Evolutionary conservation across 345 rosid genomes (phyloP), one percentile per base, ranked within the genome.

Genomic region (Salix viminalis): DNA sequence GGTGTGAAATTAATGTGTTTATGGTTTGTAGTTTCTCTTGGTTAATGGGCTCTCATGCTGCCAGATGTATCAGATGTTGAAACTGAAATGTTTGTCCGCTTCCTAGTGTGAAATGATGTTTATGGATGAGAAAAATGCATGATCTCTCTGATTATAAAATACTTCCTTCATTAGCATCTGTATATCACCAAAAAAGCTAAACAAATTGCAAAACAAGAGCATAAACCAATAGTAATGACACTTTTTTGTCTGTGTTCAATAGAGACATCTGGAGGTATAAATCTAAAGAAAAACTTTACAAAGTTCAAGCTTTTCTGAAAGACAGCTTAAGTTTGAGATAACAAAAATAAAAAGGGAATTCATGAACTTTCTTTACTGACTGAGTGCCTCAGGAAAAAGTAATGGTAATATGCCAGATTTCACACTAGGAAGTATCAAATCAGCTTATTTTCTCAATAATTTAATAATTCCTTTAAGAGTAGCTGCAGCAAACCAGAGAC

Each of bases 1-100:
- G 36, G 66, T 54, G 80, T 76, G 80, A 73, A 69, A 37, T 30
- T 32, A 23, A 30, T 60, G 71, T 70, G 32, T 10, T 61, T 16
- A 64, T 61, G 67, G 42, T 61, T 56, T 75, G 70, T 16, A 10
- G 34, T 68, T 73, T 60, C 41, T 56, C 39, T 69, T 69, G 65
- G 44, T 61, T 74, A 34, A 46, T 69, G 65, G 42, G 14, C 24
- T 54, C 68, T 78, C 58, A 65, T 61, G 69, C 41, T 34, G 39
- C 21, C 23, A 62, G 32, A 72, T 65, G 65, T 32, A 60, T 21
- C 41, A 67, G 18, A 52, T 72, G 71, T 14, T 44, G 64, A 21
- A 30, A 62, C 1, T 56, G 48, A 64, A 26, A 46, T 19, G 58
- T 32, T 32, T 32, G 34, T 32, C 34, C 5, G 5, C 34, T 32